phyloP scores from a whole-genome alignment of 257 asterid species.

The Ligustrum vulgare region DNA sequence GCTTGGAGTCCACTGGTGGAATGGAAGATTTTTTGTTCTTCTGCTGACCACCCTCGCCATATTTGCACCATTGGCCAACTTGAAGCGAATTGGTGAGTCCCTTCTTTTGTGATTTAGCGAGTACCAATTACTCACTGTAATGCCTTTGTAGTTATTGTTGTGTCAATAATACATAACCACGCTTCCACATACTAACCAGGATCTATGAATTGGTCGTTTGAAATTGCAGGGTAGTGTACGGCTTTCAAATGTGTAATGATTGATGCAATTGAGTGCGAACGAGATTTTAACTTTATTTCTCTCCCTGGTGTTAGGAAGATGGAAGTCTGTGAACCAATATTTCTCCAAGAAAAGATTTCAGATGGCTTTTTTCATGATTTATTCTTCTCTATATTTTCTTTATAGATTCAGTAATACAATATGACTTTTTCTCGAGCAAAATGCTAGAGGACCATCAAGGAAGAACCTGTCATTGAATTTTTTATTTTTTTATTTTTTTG shows the following conservation, averaged over 20 bases:
- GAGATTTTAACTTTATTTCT: background rate
- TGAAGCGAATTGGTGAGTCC: slow-evolving; percentile 85
- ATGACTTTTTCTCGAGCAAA: slow-evolving; percentile 3
- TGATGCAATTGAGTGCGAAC: background rate
- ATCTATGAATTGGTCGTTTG: background rate
- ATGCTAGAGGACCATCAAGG: slow-evolving; percentile 5
- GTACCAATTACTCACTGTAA: background rate
- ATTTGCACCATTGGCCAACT: slow-evolving; percentile 92
- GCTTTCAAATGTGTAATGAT: background rate
- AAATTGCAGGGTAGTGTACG: slow-evolving; percentile 15
- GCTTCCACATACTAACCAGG: background rate
- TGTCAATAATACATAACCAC: slow-evolving; percentile 3
- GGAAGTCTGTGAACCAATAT: background rate
- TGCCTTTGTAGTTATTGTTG: background rate
- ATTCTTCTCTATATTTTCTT: background rate
- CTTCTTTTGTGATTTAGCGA: slow-evolving; percentile 9
- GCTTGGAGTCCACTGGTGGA: slow-evolving; percentile 97
- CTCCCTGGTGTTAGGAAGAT: background rate
- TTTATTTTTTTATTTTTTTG: background rate
- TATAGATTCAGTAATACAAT: background rate
- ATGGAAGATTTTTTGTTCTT: slow-evolving; percentile 69
- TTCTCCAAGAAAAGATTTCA: background rate
- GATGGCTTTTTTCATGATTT: background rate
- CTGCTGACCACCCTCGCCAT: slow-evolving; percentile 68
- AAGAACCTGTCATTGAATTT: background rate